Base-by-base conservation (phyloP, 306 rosid genomes). In the Parietaria judaica region DNA sequence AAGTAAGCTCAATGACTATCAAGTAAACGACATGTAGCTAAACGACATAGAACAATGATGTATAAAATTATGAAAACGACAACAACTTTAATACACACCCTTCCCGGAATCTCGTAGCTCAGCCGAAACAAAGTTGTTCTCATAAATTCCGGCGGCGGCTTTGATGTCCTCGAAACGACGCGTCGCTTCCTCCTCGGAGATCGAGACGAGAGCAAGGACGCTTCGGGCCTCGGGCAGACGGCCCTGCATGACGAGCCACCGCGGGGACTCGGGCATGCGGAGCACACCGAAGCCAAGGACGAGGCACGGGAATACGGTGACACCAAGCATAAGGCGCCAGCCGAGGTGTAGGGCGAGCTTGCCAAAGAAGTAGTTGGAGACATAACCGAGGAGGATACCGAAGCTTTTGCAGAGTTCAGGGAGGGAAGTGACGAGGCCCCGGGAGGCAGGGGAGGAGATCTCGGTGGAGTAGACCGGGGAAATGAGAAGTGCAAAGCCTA, bases 391-490 rank as follows among this genome's bases (percentile, higher is more conserved):
- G 6, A 86, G 74, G 62, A 92, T 88, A 0, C 98, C 98, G 43
- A 88, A 11, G 43, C 94, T 89, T 15, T 88, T 80, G 62, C 92
- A 80, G 5, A 86, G 74, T 47, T 86, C 95, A 0, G 98, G 96
- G 2, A 92, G 65, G 4, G 98, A 82, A n/a, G 90, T 77, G 6
- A 92, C 76, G 3, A 68, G 58, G 3, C 98, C 98, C 36, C 96
- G 68, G 0, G 77, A 66, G 0, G 68, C 6, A 0, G 98, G 72
- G 6, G 98, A 76, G 7, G 98, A 86, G 48, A 92, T 86, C 63
- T 92, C 98, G 15, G 95, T 90, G 0, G 98, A 60, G 67, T 92
- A 92, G 71, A 92, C 94, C 0, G 98, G 98, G 7, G 85, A 95
- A 56, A 86, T 72, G 81, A 86, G 79, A 0, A 92, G 87, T 0